Base-by-base conservation (phyloP, 306 rosid genomes). In the Rosa lucieae region DNA sequence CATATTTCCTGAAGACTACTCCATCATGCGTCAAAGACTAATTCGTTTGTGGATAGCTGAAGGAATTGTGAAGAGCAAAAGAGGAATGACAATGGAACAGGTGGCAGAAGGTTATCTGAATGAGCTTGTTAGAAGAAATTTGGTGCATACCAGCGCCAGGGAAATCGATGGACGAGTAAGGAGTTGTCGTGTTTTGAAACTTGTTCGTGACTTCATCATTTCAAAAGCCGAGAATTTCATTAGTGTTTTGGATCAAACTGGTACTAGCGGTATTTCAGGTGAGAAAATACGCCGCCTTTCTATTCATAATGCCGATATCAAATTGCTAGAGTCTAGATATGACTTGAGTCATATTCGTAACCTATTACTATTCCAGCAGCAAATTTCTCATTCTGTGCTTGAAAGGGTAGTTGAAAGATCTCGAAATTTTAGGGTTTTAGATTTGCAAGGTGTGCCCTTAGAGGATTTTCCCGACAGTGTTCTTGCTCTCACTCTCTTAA, bases 121-220 rank as follows among this genome's bases (percentile, higher is more conserved):
- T 10, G 51, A 77, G 10, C 74, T 77, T 23, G 14, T 67, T 1
- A 42, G 4, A n/a, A 77, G 80, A 40, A 37, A 67, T 8, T 67
- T 67, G 63, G 53, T 67, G 1, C 13, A 6, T 4, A 18, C 21
- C 17, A 77, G 26, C 10, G 13, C 72, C 52, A 67, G 51, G 39
- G 80, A 77, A 39, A 51, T 67, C 5, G 67, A 77, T 49, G 80
- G 80, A 37, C 35, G 47, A 68, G 80, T 77, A 11, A 77, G 48
- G 62, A 37, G 39, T 66, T 67, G 66, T 21, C 42, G 74, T 8
- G 74, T 77, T 67, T 8, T 7, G 6, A 77, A 67, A 37, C 74
- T 49, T 39, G 80, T 77, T 21, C 74, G 66, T 32, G 67, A 49
- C 0, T 77, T 37, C 67, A 37, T 77, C 73, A 67, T 51, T 20